phyloP scores from a whole-genome alignment of 331 rosid genomes.

The Malus hybrid region DNA sequence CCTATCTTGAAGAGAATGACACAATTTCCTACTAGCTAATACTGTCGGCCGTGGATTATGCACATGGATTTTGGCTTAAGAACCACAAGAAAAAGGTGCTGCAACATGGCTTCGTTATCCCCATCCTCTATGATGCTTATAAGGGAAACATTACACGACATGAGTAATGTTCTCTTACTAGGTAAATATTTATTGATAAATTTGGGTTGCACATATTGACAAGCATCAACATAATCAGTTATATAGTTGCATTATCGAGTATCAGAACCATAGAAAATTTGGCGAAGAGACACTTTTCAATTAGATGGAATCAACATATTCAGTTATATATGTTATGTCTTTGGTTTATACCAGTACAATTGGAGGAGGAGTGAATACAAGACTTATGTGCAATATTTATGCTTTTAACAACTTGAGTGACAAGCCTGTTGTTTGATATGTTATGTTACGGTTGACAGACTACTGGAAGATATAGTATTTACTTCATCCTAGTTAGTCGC shows the following conservation, averaged over 20 bases:
- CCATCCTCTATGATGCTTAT: not conserved
- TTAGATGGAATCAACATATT: no score
- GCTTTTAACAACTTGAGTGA: not conserved
- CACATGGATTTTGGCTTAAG: not conserved
- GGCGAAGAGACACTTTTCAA: not conserved
- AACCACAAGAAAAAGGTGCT: conserved; percentile 2
- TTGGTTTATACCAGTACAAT: not conserved
- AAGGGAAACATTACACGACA: not conserved
- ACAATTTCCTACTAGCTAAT: not conserved
- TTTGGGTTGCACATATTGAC: not conserved
- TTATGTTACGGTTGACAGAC: not conserved
- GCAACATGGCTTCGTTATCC: not conserved
- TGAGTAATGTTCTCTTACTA: not conserved
- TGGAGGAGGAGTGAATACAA: not conserved
- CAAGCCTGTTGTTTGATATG: not conserved
- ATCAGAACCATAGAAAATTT: not conserved
- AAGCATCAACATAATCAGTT: not conserved
- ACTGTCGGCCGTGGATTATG: conserved; percentile 17
- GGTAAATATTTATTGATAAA: not conserved
- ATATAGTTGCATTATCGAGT: not conserved
- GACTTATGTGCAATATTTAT: not conserved
- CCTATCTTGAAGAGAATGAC: not conserved
- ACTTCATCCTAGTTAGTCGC: not conserved
- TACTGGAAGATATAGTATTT: no score
- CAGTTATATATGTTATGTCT: no score